phyloP scores from a whole-genome alignment of 1,284 basidiomycete genomes.

The Albatrellus sp. region DNA sequence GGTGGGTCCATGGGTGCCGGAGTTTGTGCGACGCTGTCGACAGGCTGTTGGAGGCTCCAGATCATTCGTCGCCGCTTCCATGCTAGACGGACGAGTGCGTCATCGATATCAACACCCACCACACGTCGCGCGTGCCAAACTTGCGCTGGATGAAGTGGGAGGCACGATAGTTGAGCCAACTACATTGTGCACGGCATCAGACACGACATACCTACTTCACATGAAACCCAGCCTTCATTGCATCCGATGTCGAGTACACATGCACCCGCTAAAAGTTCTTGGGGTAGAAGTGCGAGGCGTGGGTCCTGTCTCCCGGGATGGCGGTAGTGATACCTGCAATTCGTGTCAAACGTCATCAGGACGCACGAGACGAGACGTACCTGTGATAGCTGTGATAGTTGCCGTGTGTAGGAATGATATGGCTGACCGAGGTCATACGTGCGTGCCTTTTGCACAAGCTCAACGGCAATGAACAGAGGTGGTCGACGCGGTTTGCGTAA shows the following conservation, averaged over 20 bases:
- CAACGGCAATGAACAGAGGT: too few relatives aligned
- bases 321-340: conserved; percentile 60
- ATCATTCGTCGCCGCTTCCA: conserved; percentile 55
- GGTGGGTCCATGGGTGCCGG: too few relatives aligned
- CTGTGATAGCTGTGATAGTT: conserved; percentile 65
- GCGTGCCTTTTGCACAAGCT: too few relatives aligned
- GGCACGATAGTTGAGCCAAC: not conserved
- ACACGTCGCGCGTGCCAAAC: conserved; percentile 44
- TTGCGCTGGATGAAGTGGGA: conserved; percentile 35
- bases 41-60: conserved; percentile 54
- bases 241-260: conserved; percentile 72
- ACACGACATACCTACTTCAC: conserved; percentile 54
- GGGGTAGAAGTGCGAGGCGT: conserved; percentile 46
- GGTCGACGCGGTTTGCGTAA: too few relatives aligned
- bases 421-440: conserved; percentile 8
- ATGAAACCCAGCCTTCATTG: conserved; percentile 74
- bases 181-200: not conserved
- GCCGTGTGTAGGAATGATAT: conserved; percentile 34
- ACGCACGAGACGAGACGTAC: conserved; percentile 18
- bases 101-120: conserved; percentile 73
- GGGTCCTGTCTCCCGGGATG: conserved; percentile 46
- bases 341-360: not conserved
- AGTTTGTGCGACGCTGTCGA: not conserved
- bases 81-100: conserved; percentile 52
- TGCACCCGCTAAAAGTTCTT: conserved; percentile 35